Conservation (phyloP, 495 filamentous ascomycete species). For the Friedmanniomyces simplex region DNA sequence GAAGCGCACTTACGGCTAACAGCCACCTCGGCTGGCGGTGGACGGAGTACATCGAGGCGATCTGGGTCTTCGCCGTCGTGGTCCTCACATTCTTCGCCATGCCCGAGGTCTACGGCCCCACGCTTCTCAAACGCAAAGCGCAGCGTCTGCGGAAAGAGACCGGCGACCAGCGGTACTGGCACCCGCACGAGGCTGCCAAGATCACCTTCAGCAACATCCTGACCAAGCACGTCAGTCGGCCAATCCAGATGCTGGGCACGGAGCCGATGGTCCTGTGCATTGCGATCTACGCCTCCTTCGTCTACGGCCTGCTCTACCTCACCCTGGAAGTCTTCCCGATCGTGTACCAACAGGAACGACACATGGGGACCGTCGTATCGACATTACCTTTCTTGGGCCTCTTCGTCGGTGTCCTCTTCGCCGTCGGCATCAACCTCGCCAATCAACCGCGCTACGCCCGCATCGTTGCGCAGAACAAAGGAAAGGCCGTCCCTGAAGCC, state of each 20-base stretch:
- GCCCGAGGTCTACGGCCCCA: constrained; percentile 17
- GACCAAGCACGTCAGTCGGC: constrained; percentile 17
- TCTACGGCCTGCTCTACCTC: constrained; percentile 30
- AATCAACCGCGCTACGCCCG: constrained; percentile 24
- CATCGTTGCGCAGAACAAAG: constrained; percentile 14
- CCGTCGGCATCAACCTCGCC: constrained; percentile 21
- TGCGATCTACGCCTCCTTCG: constrained; percentile 23
- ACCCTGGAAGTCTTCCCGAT: constrained; percentile 42
- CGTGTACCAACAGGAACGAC: constrained; percentile 43
- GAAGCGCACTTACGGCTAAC: constrained; percentile 21
- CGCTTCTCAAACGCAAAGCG: constrained; percentile 20
- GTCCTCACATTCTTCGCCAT: constrained; percentile 8
- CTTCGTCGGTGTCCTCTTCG: constrained; percentile 35
- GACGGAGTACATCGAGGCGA: constrained; percentile 21
- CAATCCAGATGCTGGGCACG: constrained; percentile 20
- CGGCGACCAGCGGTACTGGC: constrained; percentile 22
- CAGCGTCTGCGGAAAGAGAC: constrained; percentile 19
- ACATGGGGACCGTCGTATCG: constrained; percentile 33
- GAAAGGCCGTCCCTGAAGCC: constrained; percentile 27
- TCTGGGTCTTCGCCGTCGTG: constrained; percentile 12
- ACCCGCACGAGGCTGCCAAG: constrained; percentile 18
- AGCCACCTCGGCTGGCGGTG: constrained; percentile 22
- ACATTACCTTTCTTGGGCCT: constrained; percentile 44
- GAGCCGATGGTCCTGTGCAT: constrained; percentile 22
- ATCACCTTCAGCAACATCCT: constrained; percentile 16